A percentile compares a stretch with the other conserved stretches of the same genome.
Conservation (phyloP, 1,284 basidiomycete genomes). For the Phylloporus sp. region DNA sequence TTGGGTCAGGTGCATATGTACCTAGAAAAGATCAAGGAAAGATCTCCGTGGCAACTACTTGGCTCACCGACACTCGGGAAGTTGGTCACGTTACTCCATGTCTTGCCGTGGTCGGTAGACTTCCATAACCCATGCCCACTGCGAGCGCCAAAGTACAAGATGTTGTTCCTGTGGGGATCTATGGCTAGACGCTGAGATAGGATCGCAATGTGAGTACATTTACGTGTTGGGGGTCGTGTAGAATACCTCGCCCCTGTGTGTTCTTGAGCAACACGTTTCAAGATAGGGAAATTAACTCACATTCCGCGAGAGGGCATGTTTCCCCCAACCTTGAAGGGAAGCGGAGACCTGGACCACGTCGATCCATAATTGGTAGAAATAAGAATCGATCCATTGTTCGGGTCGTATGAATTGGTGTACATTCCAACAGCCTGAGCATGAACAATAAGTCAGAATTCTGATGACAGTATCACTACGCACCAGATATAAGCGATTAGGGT, state of each 20-base stretch:
- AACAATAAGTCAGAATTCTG: background rate
- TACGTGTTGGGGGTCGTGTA: background rate
- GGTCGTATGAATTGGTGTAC: constrained; percentile 74
- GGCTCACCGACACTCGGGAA: constrained; percentile 62
- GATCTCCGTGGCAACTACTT: background rate
- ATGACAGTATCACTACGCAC: constrained; percentile 29
- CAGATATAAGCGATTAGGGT: constrained; percentile 62
- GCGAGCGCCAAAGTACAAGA: constrained; percentile 68
- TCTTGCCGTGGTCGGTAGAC: constrained; percentile 62
- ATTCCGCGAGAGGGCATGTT: constrained; percentile 75
- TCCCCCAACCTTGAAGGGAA: constrained; percentile 72
- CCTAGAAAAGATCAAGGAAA: constrained; percentile 8
- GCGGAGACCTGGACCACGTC: constrained; percentile 56
- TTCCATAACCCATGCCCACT: constrained; percentile 72
- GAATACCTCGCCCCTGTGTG: constrained; percentile 21
- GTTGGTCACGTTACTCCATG: constrained; percentile 64
- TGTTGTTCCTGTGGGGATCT: constrained; percentile 67
- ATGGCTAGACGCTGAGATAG: constrained; percentile 61
- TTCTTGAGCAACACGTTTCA: background rate
- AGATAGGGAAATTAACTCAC: constrained; percentile 22
- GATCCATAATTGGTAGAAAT: constrained; percentile 65
- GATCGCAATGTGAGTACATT: constrained; percentile 3
- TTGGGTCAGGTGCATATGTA: constrained; percentile 18
- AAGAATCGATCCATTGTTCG: constrained; percentile 71
- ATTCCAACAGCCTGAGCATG: constrained; percentile 60